phyloP scores from a whole-genome alignment of 139 green algal species.

The Chlorella ohadii region DNA sequence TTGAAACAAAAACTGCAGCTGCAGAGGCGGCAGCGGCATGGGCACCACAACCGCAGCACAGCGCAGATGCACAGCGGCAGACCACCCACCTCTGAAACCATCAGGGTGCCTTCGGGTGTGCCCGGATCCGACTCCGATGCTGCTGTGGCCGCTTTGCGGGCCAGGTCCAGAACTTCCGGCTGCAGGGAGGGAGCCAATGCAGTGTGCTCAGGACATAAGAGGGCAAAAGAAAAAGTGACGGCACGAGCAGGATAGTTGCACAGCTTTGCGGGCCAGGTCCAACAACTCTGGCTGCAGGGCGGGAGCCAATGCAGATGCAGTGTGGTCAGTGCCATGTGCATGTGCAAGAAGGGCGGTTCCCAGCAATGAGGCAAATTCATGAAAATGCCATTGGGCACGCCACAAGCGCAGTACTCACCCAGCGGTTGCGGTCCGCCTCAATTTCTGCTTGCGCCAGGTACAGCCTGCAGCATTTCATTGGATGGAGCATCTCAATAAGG shows the following conservation, averaged over 20 bases:
- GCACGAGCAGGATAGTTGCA: no score
- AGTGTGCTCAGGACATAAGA: no score
- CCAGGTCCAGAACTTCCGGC: constrained; percentile 35
- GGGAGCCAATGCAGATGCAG: no score
- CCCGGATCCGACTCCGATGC: constrained; percentile 19
- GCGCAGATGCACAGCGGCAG: neutral
- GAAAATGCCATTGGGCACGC: no score
- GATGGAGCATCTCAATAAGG: no score
- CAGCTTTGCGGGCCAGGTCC: no score
- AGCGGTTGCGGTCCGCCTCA: constrained; percentile 51
- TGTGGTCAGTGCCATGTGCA: no score
- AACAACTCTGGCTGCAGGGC: no score
- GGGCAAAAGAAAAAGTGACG: no score
- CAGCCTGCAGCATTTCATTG: constrained; percentile 48
- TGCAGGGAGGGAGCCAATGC: neutral
- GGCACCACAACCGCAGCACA: neutral
- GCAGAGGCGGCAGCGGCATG: neutral
- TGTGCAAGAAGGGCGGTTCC: no score
- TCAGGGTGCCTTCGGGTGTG: neutral
- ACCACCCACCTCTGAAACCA: constrained; percentile 36
- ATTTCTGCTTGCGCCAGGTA: constrained; percentile 45
- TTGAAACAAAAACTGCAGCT: neutral
- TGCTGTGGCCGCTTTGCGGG: constrained; percentile 28
- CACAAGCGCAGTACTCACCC: constrained; percentile 36
- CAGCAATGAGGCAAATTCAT: no score